Percentiles rank a stretch among this genome's conserved stretches.
Conservation (phyloP, 2,329 filamentous ascomycete species). For the Aspergillus amoenus region DNA sequence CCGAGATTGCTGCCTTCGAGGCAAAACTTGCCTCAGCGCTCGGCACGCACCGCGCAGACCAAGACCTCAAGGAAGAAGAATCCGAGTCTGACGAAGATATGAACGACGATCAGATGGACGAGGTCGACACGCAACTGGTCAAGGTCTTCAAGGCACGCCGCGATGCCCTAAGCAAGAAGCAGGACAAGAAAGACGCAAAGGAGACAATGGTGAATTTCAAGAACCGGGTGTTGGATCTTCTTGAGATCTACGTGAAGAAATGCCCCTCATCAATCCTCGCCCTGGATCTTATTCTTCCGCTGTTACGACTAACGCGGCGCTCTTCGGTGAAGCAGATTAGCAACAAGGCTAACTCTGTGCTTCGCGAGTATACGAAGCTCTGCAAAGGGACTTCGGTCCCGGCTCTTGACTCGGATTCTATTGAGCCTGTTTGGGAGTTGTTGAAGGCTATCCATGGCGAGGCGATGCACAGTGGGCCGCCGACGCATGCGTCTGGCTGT, state of each 20-base stretch:
- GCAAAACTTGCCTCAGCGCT: slow-evolving; percentile 75
- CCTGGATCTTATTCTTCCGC: slow-evolving; percentile 69
- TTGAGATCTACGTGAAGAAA: slow-evolving; percentile 80
- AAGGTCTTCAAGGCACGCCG: slow-evolving; percentile 80
- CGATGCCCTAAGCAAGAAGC: slow-evolving; percentile 69
- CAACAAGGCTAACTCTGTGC: slow-evolving; percentile 69
- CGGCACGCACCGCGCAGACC: slow-evolving; percentile 62
- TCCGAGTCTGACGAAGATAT: slow-evolving; percentile 71
- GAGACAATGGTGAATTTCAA: slow-evolving; percentile 93
- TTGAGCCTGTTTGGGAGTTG: slow-evolving; percentile 53
- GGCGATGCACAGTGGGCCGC: slow-evolving; percentile 56
- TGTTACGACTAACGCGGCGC: slow-evolving; percentile 73
- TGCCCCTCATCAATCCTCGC: slow-evolving; percentile 68
- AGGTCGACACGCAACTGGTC: slow-evolving; percentile 76
- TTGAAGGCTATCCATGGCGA: slow-evolving; percentile 68
- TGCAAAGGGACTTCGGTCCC: slow-evolving; percentile 52
- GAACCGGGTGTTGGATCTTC: slow-evolving; percentile 82
- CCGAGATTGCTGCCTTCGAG: slow-evolving; percentile 64
- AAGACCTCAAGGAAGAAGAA: slow-evolving; percentile 57
- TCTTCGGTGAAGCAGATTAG: slow-evolving; percentile 74
- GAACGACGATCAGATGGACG: slow-evolving; percentile 95
- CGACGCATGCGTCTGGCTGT: slow-evolving; percentile 70
- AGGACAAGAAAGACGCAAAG: slow-evolving; percentile 82
- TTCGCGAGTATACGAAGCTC: slow-evolving; percentile 70
- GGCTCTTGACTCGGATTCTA: slow-evolving; percentile 41